Conservation (phyloP, 2,329 filamentous ascomycete genomes). For the Colletotrichum sp. region DNA sequence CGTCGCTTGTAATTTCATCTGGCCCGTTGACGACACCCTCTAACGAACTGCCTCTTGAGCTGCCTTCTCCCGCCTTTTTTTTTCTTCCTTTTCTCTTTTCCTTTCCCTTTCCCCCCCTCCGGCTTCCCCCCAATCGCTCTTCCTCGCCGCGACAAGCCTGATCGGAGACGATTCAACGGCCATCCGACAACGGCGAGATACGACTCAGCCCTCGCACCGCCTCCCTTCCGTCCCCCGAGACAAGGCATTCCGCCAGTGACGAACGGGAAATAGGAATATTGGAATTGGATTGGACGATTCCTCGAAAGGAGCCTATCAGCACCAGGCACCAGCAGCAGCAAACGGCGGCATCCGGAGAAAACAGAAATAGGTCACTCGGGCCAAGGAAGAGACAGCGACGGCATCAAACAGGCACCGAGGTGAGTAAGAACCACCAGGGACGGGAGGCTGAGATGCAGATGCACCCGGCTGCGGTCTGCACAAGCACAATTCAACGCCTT, state of each 20-base stretch:
- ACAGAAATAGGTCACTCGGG: background rate
- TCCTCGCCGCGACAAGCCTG: slow-evolving; percentile 17
- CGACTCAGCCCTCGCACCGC: slow-evolving; percentile 22
- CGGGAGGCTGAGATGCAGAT: background rate
- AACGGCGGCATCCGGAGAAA: background rate
- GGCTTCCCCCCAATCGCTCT: background rate
- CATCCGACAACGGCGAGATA: slow-evolving; percentile 20
- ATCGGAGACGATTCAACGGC: slow-evolving; percentile 21
- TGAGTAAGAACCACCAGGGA: background rate
- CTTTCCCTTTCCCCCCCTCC: slow-evolving; percentile 1
- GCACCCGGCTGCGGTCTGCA: background rate
- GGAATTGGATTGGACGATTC: background rate
- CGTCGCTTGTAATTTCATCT: slow-evolving; percentile 20
- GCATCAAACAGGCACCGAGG: background rate
- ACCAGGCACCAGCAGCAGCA: background rate
- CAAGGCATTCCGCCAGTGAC: slow-evolving; percentile 10
- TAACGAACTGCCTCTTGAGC: background rate
- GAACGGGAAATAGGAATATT: background rate
- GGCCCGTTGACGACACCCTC: slow-evolving; percentile 13
- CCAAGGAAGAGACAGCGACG: background rate
- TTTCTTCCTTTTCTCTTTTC: background rate
- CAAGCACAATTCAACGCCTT: background rate
- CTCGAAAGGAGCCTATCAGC: background rate
- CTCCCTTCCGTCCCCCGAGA: background rate
- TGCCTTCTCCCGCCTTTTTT: background rate